Evolutionary conservation across 2,329 filamentous ascomycete species (phyloP), one percentile per base, ranked within the genome.

Genomic region (Coccinonectria pachysandricola): DNA sequence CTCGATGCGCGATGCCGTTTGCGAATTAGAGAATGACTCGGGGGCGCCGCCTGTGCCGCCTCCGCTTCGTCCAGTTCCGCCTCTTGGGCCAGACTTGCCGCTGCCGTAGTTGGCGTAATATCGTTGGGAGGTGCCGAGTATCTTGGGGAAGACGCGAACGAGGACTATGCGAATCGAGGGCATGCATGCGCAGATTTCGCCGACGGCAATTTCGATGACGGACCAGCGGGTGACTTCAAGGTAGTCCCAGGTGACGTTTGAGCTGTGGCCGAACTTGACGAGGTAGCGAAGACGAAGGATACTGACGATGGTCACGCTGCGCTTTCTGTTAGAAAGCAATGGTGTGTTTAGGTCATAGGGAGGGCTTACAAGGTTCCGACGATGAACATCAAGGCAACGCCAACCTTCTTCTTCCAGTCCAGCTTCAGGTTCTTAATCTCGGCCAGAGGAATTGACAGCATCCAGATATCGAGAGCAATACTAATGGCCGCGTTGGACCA

Each of bases 401-500:
- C 54, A 11, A 62, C 19, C 47, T 65, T 70, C 46, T 64, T 66
- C 37, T 55, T 61, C 50, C 54, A 61, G 26, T 59, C 54, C 14
- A 69, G 31, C 3, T 59, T 53, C 4, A 70, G 49, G 0, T 45
- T 30, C 13, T 47, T 42, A 3, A 71, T 39, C 26, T 65, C 57
- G 12, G 54, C 57, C 5, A 70, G 40, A 0, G 71, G 68, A 4
- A 75, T 49, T 0, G 48, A 55, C 11, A 74, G 52, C 40, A 73
- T 64, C 55, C 62, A 63, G 3, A 66, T 8, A 32, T 75, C 70
- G 12, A 69, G 49, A 0, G 48, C 46, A 21, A 75, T 71, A 32
- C 63, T 66, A 27, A 69, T 57, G n/a, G 43, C 57, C 0, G 69
- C 68, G 17, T 67, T 63, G 17, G 61, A 54, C 62, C 65, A 72